These are phyloP conservation scores for Silene noctiflora DNA, from an alignment of 179 eudicot species.

Conservation along the genomic window DNA sequence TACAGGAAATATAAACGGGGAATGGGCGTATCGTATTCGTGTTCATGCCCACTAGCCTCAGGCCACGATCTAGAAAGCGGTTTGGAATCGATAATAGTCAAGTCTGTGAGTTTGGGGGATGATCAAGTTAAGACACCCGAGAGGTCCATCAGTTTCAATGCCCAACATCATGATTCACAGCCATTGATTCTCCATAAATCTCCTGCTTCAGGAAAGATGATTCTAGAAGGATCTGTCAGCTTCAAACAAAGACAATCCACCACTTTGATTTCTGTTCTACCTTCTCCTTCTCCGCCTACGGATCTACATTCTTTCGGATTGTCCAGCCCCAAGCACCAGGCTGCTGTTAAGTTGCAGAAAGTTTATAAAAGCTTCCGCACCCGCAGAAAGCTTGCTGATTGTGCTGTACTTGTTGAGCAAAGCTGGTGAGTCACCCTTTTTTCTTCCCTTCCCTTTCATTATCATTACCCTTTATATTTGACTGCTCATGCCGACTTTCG, in stretches of 20 bases:
- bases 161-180: conserved; percentile 30
- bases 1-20: conserved; percentile 20
- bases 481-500: neutral
- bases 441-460: too few relatives aligned
- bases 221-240: conserved; percentile 54
- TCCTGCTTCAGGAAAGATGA: conserved; percentile 35
- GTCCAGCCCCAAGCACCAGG: conserved; percentile 65
- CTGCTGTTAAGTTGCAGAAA: conserved; percentile 87
- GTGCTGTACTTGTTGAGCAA: conserved; percentile 92
- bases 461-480: neutral
- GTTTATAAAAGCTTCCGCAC: conserved; percentile 95
- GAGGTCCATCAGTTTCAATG: conserved; percentile 49
- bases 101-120: conserved; percentile 40
- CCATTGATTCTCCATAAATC: conserved; percentile 36
- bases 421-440: conserved; percentile 52
- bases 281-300: neutral
- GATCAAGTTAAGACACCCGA: conserved; percentile 41
- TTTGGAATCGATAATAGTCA: conserved; percentile 44
- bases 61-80: conserved; percentile 44
- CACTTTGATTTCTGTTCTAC: conserved; percentile 36
- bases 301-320: conserved; percentile 18
- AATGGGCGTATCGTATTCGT: conserved; percentile 60
- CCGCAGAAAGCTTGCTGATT: conserved; percentile 88
- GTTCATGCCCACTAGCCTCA: conserved; percentile 52
- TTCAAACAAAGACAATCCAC: conserved; percentile 41